These are phyloP conservation scores for Fagus sylvatica DNA, from an alignment of 306 rosid genomes.

Conservation along the genomic window DNA sequence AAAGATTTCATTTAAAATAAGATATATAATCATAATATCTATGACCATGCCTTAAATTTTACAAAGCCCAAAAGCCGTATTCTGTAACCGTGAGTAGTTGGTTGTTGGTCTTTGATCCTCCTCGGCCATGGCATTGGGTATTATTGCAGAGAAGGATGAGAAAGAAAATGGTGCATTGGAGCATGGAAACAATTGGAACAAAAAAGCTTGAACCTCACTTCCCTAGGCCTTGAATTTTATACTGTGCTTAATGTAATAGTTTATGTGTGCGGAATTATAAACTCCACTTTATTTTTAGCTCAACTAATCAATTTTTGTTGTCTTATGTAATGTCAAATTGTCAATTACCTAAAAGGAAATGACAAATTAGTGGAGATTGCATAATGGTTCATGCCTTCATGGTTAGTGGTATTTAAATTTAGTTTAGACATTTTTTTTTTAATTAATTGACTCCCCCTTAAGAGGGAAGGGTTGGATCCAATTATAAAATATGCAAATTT, in stretches of 20 bases:
- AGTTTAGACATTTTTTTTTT: no score
- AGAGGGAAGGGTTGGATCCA: no score
- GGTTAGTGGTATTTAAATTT: no score
- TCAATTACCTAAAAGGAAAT: neutral
- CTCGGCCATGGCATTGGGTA: conserved; percentile 23
- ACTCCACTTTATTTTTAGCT: neutral
- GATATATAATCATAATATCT: neutral
- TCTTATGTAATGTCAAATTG: neutral
- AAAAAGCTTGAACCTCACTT: neutral
- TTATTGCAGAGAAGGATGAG: conserved; percentile 16
- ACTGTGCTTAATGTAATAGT: neutral
- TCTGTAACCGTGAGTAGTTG: neutral
- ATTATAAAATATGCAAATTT: no score
- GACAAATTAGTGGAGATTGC: neutral
- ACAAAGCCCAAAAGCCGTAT: neutral
- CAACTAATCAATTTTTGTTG: neutral
- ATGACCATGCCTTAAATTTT: neutral
- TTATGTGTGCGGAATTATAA: neutral
- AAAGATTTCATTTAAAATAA: neutral
- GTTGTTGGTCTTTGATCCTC: neutral
- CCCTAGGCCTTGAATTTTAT: neutral
- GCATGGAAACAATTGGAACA: conserved; percentile 14
- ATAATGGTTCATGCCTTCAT: neutral
- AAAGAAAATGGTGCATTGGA: conserved; percentile 26
- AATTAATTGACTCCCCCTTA: no score